These are phyloP conservation scores for Stromatinia cepivora DNA, from an alignment of 2,329 filamentous ascomycete species.

Conservation along the genomic window DNA sequence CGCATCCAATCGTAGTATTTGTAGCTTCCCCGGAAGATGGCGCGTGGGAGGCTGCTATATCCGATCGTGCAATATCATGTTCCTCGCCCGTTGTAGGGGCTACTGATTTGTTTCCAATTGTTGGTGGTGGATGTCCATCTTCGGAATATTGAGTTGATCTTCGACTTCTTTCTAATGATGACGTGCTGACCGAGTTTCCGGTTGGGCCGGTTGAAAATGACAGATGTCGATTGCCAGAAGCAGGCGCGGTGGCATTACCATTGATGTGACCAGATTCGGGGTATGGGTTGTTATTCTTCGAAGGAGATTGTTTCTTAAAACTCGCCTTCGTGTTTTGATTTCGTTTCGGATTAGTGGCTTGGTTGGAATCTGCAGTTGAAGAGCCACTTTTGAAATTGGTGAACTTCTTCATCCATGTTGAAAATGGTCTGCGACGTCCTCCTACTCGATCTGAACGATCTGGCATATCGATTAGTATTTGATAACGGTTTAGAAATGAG, in stretches of 20 bases:
- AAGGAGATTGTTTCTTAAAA: slow-evolving; percentile 58
- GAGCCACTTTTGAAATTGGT: slow-evolving; percentile 76
- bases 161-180: slow-evolving; percentile 57
- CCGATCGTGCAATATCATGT: slow-evolving; percentile 68
- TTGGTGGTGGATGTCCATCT: slow-evolving; percentile 59
- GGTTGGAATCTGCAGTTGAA: slow-evolving; percentile 55
- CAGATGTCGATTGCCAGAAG: slow-evolving; percentile 48
- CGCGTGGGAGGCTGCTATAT: slow-evolving; percentile 73
- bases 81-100: slow-evolving; percentile 68
- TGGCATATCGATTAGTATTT: slow-evolving; percentile 45
- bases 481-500: slow-evolving; percentile 16
- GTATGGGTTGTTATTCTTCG: slow-evolving; percentile 78
- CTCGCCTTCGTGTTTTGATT: slow-evolving; percentile 46
- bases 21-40: slow-evolving; percentile 70
- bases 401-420: slow-evolving; percentile 91
- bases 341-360: slow-evolving; percentile 46
- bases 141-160: slow-evolving; percentile 61
- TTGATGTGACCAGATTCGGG: slow-evolving; percentile 70
- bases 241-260: slow-evolving; percentile 34
- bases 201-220: slow-evolving; percentile 59
- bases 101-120: slow-evolving; percentile 63
- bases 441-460: slow-evolving; percentile 59
- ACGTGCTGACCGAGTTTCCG: slow-evolving; percentile 49
- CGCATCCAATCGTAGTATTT: slow-evolving; percentile 65
- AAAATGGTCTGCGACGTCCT: slow-evolving; percentile 79